Base-by-base conservation (phyloP, 179 eudicot species). In the Patellifolia procumbens region DNA sequence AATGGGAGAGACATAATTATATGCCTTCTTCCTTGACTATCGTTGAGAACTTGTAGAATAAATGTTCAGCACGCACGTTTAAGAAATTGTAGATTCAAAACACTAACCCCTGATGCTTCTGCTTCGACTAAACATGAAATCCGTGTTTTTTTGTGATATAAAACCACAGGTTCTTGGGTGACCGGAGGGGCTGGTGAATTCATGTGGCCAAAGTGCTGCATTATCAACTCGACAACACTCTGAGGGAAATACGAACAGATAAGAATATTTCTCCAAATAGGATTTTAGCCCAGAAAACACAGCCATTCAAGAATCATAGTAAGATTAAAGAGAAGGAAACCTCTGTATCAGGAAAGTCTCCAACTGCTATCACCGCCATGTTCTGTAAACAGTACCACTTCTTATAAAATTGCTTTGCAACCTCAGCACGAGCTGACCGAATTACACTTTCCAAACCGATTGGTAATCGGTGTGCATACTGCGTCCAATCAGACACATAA, bases 321-420 rank as follows among this genome's bases (percentile, higher is more conserved):
- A 63, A 58, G 48, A 46, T 63, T 8, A 58, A 43, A 66, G 56
- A 58, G 31, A 43, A 9, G 81, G 49, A 72, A 39, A 91, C 97
- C 97, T 92, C 86, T 48, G 94, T 89, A 85, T 91, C 87, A 72
- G 92, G 76, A 76, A 92, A 92, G 80, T 92, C 96, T 78, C 97
- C 97, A 68, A 92, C 89, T 70, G 94, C 97, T 49, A 92, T 88
- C 56, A 92, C 89, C 42, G 97, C 96, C 97, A 92, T 92, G 70
- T 89, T 89, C 69, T 86, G 88, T 79, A 91, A 76, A 81, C 86
- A 81, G 83, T 91, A 92, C 96, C 94, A 91, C 79, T 86, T 92
- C 58, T 79, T 84, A 76, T 83, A 92, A 69, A 92, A 92, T 43
- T 75, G 84, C 80, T 85, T 86, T 35, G 87, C 92, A 16, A 64